Percentiles rank a stretch among this genome's conserved stretches.
Conservation (phyloP, 805 yeast species). For the Starmerella apis region DNA sequence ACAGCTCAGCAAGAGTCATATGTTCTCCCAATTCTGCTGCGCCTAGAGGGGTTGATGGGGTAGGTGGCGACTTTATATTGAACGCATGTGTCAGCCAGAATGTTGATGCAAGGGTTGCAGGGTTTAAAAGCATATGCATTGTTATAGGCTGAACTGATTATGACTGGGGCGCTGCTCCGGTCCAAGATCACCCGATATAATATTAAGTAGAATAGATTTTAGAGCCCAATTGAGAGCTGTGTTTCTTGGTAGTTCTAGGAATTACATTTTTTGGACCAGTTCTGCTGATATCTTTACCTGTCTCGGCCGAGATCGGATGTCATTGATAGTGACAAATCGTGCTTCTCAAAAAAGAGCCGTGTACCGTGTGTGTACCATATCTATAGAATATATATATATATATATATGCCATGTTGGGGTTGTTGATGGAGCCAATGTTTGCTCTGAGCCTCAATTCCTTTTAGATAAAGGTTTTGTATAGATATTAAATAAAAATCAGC, state of each 20-base stretch:
- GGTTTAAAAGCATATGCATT: not conserved
- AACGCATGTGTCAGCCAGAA: not conserved
- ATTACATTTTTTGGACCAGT: no score
- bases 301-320: conserved; percentile 2
- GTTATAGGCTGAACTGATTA: not conserved
- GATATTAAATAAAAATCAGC: no score
- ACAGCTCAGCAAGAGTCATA: conserved; percentile 17
- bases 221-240: no score
- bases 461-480: not conserved
- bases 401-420: no score
- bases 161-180: not conserved
- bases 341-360: not conserved
- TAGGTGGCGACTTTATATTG: conserved; percentile 3
- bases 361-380: no score
- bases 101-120: not conserved
- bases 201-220: not conserved
- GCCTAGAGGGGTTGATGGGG: not conserved
- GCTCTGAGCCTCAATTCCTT: not conserved
- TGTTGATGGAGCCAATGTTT: no score
- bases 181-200: no score
- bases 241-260: no score
- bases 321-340: not conserved
- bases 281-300: no score
- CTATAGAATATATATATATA: no score
- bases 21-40: conserved; percentile 5